A percentile compares a stretch with the other conserved stretches of the same genome.
These are phyloP conservation scores for Neocallimastix lanati DNA, from an alignment of 192 early-diverging fungal species.

Conservation along the genomic window DNA sequence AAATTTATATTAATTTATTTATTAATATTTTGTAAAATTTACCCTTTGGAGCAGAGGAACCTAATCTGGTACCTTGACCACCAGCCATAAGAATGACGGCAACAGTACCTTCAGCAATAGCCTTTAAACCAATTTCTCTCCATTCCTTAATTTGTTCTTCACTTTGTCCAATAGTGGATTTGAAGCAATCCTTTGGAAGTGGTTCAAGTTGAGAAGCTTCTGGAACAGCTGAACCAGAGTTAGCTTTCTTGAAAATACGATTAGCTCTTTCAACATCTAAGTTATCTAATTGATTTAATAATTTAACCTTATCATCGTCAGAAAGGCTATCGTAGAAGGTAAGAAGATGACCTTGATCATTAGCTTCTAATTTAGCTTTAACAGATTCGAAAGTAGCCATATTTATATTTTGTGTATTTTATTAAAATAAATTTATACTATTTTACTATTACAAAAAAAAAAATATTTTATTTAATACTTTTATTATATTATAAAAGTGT, in stretches of 20 bases:
- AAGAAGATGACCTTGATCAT: constrained; percentile 79
- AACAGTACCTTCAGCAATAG: constrained; percentile 75
- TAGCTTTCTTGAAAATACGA: constrained; percentile 63
- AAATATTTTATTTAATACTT: too few species aligned
- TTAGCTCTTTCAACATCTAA: constrained; percentile 71
- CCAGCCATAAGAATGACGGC: constrained; percentile 87
- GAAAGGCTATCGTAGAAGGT: constrained; percentile 54
- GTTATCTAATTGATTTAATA: constrained; percentile 44
- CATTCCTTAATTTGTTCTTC: constrained; percentile 40
- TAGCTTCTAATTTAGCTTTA: constrained; percentile 38
- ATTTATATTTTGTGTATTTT: too few species aligned
- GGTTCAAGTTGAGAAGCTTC: constrained; percentile 43
- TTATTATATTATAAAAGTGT: too few species aligned
- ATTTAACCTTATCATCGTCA: constrained; percentile 23
- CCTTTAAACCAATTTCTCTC: constrained; percentile 50
- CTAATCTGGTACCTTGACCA: constrained; percentile 71
- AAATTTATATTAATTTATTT: too few species aligned
- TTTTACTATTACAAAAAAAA: too few species aligned
- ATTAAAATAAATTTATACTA: too few species aligned
- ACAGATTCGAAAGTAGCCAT: constrained; percentile 13
- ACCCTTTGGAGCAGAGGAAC: constrained; percentile 12
- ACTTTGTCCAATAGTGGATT: constrained; percentile 30
- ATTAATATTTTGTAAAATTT: not conserved
- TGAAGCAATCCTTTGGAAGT: constrained; percentile 49
- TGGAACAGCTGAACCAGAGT: constrained; percentile 14